These are phyloP conservation scores for Colletotrichum tamarilloi DNA, from an alignment of 2,329 filamentous ascomycete genomes.

Conservation along the genomic window DNA sequence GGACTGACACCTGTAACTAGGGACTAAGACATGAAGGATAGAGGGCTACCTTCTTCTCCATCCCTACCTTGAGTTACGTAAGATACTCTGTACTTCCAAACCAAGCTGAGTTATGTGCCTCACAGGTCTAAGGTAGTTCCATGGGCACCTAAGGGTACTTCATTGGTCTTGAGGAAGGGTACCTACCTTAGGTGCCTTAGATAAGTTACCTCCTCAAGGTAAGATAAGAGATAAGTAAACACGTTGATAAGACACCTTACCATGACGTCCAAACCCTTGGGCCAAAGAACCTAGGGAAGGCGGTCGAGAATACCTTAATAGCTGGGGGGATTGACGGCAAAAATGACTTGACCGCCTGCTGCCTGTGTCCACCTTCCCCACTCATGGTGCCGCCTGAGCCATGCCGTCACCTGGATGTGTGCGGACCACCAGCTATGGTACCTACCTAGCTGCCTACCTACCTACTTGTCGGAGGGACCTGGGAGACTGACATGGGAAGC, in stretches of 20 bases:
- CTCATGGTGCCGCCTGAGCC: background rate
- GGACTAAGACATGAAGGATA: too few species aligned
- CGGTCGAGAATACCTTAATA: background rate
- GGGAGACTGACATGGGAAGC: background rate
- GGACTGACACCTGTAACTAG: too few species aligned
- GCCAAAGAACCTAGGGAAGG: background rate
- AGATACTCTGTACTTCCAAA: too few species aligned
- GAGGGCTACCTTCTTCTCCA: too few species aligned
- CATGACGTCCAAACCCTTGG: too few species aligned
- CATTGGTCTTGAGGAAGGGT: too few species aligned
- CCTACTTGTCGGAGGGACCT: background rate
- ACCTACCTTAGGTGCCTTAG: background rate
- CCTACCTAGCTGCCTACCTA: background rate
- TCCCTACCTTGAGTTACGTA: too few species aligned
- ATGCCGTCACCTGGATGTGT: background rate
- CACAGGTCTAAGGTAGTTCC: too few species aligned
- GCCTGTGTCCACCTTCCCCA: background rate
- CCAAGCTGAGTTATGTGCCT: too few species aligned
- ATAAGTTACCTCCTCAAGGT: background rate
- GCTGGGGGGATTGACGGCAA: background rate
- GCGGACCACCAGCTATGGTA: background rate
- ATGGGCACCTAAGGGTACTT: too few species aligned
- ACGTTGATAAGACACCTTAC: background rate
- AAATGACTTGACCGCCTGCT: conserved; percentile 9
- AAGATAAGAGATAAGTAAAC: background rate